Conservation (phyloP, 1,139 yeast genomes). For the Sugiyamaella neomexicana region DNA sequence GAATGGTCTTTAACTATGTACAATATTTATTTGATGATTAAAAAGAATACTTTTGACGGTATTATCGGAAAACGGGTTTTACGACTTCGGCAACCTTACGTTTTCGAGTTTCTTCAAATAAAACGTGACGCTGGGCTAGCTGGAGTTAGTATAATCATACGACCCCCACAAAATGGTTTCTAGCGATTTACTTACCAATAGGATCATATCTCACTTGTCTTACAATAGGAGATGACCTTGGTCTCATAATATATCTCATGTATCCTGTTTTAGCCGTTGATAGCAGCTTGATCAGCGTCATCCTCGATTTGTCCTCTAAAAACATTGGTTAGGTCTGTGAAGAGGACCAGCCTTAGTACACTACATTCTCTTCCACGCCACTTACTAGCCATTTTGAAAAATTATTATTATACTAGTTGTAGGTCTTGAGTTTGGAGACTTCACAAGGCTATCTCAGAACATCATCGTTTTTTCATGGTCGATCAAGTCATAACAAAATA, state of each 20-base stretch:
- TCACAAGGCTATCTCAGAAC: background rate
- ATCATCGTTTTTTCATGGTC: background rate
- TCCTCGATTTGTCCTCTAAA: constrained; percentile 31
- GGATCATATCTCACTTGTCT: constrained; percentile 92
- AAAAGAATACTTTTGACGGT: constrained; percentile 1
- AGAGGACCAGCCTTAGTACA: background rate
- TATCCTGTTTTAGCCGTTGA: constrained; percentile 89
- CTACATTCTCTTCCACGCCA: background rate
- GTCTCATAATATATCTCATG: constrained; percentile 75
- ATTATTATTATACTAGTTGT: no score
- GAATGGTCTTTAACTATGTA: background rate
- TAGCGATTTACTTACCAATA: constrained; percentile 40
- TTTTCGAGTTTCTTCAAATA: constrained; percentile 85
- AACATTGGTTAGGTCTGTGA: background rate
- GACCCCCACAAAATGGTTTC: no score
- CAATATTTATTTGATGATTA: constrained; percentile 11
- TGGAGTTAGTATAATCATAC: background rate
- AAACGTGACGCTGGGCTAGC: constrained; percentile 68
- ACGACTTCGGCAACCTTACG: constrained; percentile 69
- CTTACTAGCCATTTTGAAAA: constrained; percentile 26
- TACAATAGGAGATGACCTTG: constrained; percentile 76
- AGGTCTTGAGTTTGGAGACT: background rate
- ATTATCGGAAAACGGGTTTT: constrained; percentile 37
- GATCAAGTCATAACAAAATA: background rate
- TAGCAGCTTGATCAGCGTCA: constrained; percentile 61